A percentile compares a stretch with the other conserved stretches of the same genome.
These are phyloP conservation scores for Colletotrichum sp. DNA, from an alignment of 2,329 filamentous ascomycete species.

Conservation along the genomic window DNA sequence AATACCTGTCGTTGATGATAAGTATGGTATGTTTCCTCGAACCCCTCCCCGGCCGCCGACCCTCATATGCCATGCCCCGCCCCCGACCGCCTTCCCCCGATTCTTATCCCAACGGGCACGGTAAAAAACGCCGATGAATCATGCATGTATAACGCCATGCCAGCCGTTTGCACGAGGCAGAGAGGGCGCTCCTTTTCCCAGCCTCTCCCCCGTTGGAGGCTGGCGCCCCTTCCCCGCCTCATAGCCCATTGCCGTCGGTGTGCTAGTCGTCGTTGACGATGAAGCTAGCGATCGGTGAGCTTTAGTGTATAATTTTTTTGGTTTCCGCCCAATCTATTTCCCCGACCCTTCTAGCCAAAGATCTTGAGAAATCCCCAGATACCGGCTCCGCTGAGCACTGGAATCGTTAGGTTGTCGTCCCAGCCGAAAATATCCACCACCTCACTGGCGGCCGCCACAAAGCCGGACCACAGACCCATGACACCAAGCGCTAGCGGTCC, in stretches of 20 bases:
- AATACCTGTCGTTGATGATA: conserved; percentile 3
- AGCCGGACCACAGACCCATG: conserved; percentile 86
- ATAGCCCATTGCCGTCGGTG: neutral
- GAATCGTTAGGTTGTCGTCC: conserved; percentile 98
- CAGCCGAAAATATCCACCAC: conserved; percentile 89
- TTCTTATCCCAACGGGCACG: neutral
- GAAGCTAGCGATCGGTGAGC: conserved; percentile 7
- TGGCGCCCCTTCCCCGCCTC: conserved; percentile 7
- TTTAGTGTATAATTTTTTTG: neutral
- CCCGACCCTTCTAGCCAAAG: conserved; percentile 63
- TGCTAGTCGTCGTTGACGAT: neutral
- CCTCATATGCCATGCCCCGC: conserved; percentile 5
- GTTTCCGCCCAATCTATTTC: neutral
- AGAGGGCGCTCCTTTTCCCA: neutral
- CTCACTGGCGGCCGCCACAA: conserved; percentile 88
- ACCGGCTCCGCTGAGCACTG: conserved; percentile 84
- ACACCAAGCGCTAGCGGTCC: conserved; percentile 77
- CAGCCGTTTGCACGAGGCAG: conserved; percentile 6
- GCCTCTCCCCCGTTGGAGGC: neutral
- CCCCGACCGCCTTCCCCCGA: neutral
- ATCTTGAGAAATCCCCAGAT: conserved; percentile 91
- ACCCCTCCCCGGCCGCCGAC: neutral
- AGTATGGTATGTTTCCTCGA: conserved; percentile 7
- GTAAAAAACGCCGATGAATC: conserved; percentile 15
- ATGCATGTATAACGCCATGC: conserved; percentile 12